Percentiles rank a stretch among this genome's conserved stretches.
phyloP scores from a whole-genome alignment of 2,329 filamentous ascomycete genomes.

The Aureobasidium pullulans region DNA sequence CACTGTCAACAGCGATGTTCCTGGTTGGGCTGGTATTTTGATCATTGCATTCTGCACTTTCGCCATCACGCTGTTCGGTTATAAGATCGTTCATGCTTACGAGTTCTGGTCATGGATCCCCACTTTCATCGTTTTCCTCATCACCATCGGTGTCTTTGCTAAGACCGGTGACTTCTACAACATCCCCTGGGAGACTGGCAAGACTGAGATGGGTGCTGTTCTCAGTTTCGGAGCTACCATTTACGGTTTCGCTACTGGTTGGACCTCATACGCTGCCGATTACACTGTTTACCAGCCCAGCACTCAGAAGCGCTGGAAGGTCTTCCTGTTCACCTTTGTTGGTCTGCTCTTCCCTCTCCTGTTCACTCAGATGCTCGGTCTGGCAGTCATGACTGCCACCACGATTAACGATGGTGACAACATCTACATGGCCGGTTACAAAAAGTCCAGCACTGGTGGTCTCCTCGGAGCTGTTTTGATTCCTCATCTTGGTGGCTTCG shows the following conservation, averaged over 20 bases:
- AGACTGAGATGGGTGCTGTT: conserved; percentile 51
- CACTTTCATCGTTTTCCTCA: conserved; percentile 63
- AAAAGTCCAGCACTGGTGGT: conserved; percentile 54
- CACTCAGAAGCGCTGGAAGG: conserved; percentile 49
- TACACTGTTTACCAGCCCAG: conserved; percentile 74
- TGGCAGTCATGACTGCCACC: conserved; percentile 61
- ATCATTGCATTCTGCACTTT: conserved; percentile 64
- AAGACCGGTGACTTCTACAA: conserved; percentile 59
- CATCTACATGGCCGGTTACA: conserved; percentile 50
- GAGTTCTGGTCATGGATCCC: conserved; percentile 71
- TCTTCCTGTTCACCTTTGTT: conserved; percentile 62
- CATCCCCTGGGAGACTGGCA: conserved; percentile 53
- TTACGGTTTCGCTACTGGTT: conserved; percentile 63
- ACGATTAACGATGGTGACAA: conserved; percentile 46
- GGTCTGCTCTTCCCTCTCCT: conserved; percentile 65
- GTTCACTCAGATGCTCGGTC: conserved; percentile 67
- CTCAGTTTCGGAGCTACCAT: conserved; percentile 61
- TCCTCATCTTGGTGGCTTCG: conserved; percentile 58
- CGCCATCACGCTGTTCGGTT: conserved; percentile 64
- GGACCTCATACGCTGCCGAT: conserved; percentile 68
- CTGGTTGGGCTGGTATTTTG: conserved; percentile 66
- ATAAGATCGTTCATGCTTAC: conserved; percentile 69
- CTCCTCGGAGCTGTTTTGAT: conserved; percentile 59
- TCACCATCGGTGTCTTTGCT: conserved; percentile 61
- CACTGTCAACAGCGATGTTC: conserved; percentile 62